Evolutionary conservation across 2,329 filamentous ascomycete genomes (phyloP), one percentile per base, ranked within the genome.

Genomic region (Diplodia seriata): DNA sequence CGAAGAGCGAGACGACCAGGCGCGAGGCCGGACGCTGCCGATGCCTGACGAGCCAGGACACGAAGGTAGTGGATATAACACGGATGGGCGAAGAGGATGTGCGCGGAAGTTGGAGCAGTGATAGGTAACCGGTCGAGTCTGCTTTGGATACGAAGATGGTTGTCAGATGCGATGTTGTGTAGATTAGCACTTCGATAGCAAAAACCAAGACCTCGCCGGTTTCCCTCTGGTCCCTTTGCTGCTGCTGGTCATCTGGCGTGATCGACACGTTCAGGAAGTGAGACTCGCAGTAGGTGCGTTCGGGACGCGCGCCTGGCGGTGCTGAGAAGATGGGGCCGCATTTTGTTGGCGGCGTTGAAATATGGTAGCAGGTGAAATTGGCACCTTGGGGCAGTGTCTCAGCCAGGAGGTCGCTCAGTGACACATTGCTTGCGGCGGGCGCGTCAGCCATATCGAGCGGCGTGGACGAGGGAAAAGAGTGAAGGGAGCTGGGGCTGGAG

Each of bases 61-160:
- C 78, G 72, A 98, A 97, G 0, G 89, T 86, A 5, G 89, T 87
- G 57, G 89, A 90, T 54, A 96, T 86, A 38, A 88, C 84, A 70
- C 91, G 88, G 61, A 97, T 85, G 0, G 93, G 93, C 3, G 92
- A 95, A 31, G 71, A 71, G 56, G 75, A 74, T 23, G 74, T 72
- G 18, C 75, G 73, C 50, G 75, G 86, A 0, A 91, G 82, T 20
- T 86, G 81, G 43, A 94, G 82, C 1, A 90, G 83, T 71, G 89
- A 84, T 11, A 97, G 81, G 76, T 93, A 96, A 29, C 96, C 95
- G 0, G 94, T 97, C 11, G 95, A 97, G 81, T 99, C 95, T 59
- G 95, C 95, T 80, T 99, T 99, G 70, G 94, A 94, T 29, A 99
- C 90, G 77, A 99, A 99, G 66, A 98, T 86, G 4, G 92, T 97